Conservation (phyloP, 2,329 filamentous ascomycete genomes). For the Aureobasidium sp. region DNA sequence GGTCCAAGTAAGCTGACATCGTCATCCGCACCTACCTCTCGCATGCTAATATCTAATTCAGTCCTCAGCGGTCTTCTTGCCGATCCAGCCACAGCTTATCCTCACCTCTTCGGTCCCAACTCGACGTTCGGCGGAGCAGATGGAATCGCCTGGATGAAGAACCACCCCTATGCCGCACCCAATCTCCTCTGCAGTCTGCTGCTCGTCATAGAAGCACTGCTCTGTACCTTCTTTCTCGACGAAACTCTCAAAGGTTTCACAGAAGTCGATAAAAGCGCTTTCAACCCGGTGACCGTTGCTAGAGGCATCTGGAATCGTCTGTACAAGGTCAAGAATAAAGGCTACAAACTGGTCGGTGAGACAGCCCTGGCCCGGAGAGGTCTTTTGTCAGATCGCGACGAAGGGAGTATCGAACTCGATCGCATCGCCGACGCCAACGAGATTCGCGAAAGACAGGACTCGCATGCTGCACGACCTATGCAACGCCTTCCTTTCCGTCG, state of each 20-base stretch:
- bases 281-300: constrained; percentile 30
- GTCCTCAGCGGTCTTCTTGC: constrained; percentile 71
- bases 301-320: constrained; percentile 26
- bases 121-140: constrained; percentile 58
- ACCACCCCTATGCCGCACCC: constrained; percentile 69
- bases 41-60: constrained; percentile 28
- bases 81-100: constrained; percentile 64
- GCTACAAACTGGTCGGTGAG: constrained; percentile 32
- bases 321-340: constrained; percentile 29
- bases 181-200: constrained; percentile 67
- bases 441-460: constrained; percentile 26
- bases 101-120: constrained; percentile 62
- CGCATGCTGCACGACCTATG: constrained; percentile 37
- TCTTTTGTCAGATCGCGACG: constrained; percentile 33
- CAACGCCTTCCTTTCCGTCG: constrained; percentile 51
- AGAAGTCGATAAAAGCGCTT: constrained; percentile 10
- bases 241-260: constrained; percentile 50
- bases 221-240: constrained; percentile 66
- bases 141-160: constrained; percentile 66
- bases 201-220: constrained; percentile 57
- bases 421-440: constrained; percentile 35
- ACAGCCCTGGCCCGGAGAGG: constrained; percentile 32
- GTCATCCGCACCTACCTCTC: not conserved
- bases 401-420: constrained; percentile 35
- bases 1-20: constrained; percentile 34